phyloP scores from a whole-genome alignment of 495 filamentous ascomycete genomes.

The Parathielavia appendiculata region DNA sequence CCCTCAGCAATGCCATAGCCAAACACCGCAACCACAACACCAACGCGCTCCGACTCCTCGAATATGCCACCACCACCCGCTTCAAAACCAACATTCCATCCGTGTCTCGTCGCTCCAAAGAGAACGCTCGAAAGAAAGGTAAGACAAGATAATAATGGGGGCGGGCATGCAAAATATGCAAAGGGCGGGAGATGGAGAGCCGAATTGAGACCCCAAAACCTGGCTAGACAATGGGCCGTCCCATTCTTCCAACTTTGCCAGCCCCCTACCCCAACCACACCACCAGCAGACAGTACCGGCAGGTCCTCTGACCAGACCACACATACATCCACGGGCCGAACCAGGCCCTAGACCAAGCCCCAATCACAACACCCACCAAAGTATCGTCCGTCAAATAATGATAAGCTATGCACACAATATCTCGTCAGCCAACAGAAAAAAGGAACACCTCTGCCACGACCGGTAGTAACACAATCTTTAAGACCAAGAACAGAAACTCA shows the following conservation, averaged over 20 bases:
- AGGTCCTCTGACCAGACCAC: no score
- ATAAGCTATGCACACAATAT: neutral
- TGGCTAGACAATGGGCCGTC: neutral
- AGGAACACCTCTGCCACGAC: no score
- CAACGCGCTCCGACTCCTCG: neutral
- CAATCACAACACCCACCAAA: neutral
- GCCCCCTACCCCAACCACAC: no score
- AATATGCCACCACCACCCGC: neutral
- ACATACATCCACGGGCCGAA: no score
- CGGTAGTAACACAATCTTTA: no score
- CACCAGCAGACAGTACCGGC: no score
- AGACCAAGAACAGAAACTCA: slow-evolving; percentile 27
- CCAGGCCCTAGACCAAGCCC: no score
- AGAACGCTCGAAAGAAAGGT: neutral
- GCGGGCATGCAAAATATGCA: no score
- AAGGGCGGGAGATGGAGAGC: no score
- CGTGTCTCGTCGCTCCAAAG: neutral
- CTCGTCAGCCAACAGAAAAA: neutral
- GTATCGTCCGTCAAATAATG: neutral
- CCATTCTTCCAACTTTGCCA: no score
- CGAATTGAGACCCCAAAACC: neutral
- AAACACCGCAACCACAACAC: no score
- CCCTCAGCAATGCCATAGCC: no score
- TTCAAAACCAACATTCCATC: neutral
- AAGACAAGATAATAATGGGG: neutral